A percentile compares a stretch with the other conserved stretches of the same genome.
Conservation (phyloP, 2,329 filamentous ascomycete species). For the Aspergillus pseudonomiae region DNA sequence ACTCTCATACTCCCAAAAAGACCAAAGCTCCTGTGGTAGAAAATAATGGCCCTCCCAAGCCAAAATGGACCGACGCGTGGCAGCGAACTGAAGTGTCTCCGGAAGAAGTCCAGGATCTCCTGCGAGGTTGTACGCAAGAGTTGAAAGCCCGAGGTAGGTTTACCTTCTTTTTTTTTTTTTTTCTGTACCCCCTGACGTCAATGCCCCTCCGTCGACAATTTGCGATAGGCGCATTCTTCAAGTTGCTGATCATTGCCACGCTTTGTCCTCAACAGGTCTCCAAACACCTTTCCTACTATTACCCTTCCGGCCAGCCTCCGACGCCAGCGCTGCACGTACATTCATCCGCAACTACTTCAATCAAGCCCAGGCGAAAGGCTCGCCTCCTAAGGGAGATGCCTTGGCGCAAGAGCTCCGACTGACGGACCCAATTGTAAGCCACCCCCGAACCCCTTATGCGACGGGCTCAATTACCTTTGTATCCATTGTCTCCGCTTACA, state of each 20-base stretch:
- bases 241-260: conserved; percentile 35
- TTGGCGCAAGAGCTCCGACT: conserved; percentile 86
- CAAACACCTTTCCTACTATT: conserved; percentile 90
- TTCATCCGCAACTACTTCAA: conserved; percentile 94
- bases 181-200: background rate
- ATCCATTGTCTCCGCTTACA: conserved; percentile 13
- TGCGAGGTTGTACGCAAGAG: conserved; percentile 83
- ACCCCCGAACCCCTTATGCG: background rate
- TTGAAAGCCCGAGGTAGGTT: conserved; percentile 88
- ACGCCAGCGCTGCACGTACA: conserved; percentile 86
- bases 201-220: conserved; percentile 24
- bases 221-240: conserved; percentile 29
- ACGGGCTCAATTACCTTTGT: background rate
- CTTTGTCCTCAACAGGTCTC: conserved; percentile 61
- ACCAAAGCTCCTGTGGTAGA: conserved; percentile 54
- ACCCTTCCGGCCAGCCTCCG: conserved; percentile 89
- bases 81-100: conserved; percentile 78
- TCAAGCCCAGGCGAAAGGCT: conserved; percentile 61
- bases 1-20: conserved; percentile 66
- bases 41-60: conserved; percentile 65
- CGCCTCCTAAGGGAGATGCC: conserved; percentile 64
- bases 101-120: conserved; percentile 86
- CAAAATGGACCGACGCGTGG: conserved; percentile 87
- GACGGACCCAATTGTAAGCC: conserved; percentile 85
- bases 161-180: conserved; percentile 12